Conservation (phyloP, 495 filamentous ascomycete genomes). For the Paragyromitra xinjiangensis region DNA sequence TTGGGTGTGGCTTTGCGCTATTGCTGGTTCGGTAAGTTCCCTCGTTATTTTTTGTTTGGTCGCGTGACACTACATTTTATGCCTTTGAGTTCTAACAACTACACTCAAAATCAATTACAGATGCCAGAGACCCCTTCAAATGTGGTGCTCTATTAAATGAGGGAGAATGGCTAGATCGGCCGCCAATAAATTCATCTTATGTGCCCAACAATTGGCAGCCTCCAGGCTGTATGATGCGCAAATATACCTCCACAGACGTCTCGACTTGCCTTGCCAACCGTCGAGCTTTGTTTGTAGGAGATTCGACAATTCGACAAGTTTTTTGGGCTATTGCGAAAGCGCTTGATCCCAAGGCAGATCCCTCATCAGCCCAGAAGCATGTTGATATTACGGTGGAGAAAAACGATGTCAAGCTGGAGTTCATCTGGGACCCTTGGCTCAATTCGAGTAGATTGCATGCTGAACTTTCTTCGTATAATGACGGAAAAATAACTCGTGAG, state of each 20-base stretch:
- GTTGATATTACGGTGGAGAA: slow-evolving; percentile 61
- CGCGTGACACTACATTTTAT: slow-evolving; percentile 29
- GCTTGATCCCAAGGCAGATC: slow-evolving; percentile 60
- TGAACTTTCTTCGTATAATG: slow-evolving; percentile 58
- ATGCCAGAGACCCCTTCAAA: slow-evolving; percentile 65
- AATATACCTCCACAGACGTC: slow-evolving; percentile 64
- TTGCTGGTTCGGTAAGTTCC: slow-evolving; percentile 58
- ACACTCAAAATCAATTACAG: slow-evolving; percentile 52
- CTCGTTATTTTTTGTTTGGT: slow-evolving; percentile 29
- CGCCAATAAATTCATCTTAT: slow-evolving; percentile 37
- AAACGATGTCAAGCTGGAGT: slow-evolving; percentile 62
- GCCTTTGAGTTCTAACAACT: slow-evolving; percentile 6
- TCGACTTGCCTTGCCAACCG: slow-evolving; percentile 61
- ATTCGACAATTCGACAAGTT: slow-evolving; percentile 67
- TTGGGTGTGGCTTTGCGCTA: slow-evolving; percentile 58
- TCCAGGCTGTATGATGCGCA: slow-evolving; percentile 67
- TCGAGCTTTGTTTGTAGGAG: slow-evolving; percentile 68
- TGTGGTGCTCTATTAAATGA: slow-evolving; percentile 65
- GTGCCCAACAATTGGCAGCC: slow-evolving; percentile 65
- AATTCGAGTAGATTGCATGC: slow-evolving; percentile 63
- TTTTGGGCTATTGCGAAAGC: slow-evolving; percentile 67
- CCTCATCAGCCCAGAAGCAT: slow-evolving; percentile 60
- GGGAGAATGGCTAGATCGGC: slow-evolving; percentile 66
- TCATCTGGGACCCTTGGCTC: slow-evolving; percentile 71
- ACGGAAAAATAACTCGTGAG: slow-evolving; percentile 22